Base-by-base conservation (phyloP, 345 rosid genomes). In the Citrus inodora region DNA sequence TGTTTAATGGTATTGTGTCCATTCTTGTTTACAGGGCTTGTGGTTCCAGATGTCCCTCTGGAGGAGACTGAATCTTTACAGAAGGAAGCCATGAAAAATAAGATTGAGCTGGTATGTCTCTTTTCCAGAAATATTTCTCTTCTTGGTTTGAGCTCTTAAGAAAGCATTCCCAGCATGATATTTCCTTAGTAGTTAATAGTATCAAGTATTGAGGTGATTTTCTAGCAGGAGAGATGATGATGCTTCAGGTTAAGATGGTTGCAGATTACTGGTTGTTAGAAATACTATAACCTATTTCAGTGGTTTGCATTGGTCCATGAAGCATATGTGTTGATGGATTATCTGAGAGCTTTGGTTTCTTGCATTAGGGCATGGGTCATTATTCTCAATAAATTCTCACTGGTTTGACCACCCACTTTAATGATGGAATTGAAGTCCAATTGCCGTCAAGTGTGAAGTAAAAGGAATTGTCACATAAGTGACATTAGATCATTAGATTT, bases 31-130 rank as follows among this genome's bases (percentile, higher is more conserved):
- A 76, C 84, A 90, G 99, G 92, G 72, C 97, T 96, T 83, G 95
- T 94, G 58, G 97, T 96, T 74, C 98, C 98, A 60, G 99, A 96
- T 86, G 97, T 96, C 80, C 98, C 98, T 77, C 81, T 96, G 7
- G 99, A 96, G 82, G 99, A 96, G 87, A 90, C 98, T 58, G 92
- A 90, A 78, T 67, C 83, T 80, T 79, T 96, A 83, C 89, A 94
- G 68, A 87, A 71, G 40, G 98, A 89, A 90, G 95, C 99, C 78
- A 58, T 71, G 24, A 91, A 90, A 87, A 79, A 90, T 61, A 84
- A 89, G 32, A 92, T 96, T 79, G 99, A 96, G 83, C 80, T 94
- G 88, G 98, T 85, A 65, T 25, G 86, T 69, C 51, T 77, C 77
- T 28, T 9, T 69, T 46, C 27, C 61, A 56, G 1, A 30, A 28